Conservation (phyloP, 495 filamentous ascomycete species). For the Aspergillus biplanus region DNA sequence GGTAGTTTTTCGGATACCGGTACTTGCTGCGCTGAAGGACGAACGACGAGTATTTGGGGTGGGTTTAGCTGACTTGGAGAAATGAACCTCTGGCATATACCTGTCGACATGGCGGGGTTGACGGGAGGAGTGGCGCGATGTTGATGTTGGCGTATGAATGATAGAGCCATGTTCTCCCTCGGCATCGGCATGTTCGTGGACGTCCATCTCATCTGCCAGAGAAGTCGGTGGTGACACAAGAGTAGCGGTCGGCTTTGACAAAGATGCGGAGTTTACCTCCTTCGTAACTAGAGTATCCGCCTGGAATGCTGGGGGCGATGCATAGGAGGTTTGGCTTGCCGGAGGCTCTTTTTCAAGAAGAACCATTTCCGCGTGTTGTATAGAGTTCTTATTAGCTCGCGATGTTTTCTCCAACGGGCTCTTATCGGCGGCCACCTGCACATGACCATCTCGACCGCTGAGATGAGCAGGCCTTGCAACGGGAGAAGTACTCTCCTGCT, state of each 20-base stretch:
- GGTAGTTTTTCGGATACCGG: conserved; percentile 33
- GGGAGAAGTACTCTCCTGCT: conserved; percentile 47
- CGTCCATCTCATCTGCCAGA: conserved; percentile 51
- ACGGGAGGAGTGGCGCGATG: conserved; percentile 54
- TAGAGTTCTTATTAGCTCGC: conserved; percentile 20
- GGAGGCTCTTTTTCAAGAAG: conserved; percentile 26
- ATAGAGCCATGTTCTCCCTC: conserved; percentile 40
- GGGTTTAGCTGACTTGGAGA: conserved; percentile 36
- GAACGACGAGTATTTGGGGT: conserved; percentile 29
- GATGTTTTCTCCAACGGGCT: conserved; percentile 8
- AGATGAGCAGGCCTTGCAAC: conserved; percentile 31
- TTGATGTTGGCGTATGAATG: conserved; percentile 50
- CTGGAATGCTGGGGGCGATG: conserved; percentile 44
- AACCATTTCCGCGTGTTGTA: conserved; percentile 21
- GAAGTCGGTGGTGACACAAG: conserved; percentile 59
- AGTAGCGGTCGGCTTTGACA: conserved; percentile 44
- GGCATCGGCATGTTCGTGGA: conserved; percentile 40
- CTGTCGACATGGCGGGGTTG: conserved; percentile 52
- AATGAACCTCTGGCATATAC: conserved; percentile 44
- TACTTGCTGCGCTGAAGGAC: conserved; percentile 28
- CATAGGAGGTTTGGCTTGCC: conserved; percentile 37
- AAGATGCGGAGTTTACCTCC: conserved; percentile 34
- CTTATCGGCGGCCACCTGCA: conserved; percentile 17
- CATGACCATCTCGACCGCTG: conserved; percentile 20
- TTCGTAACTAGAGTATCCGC: conserved; percentile 38